Evolutionary conservation across 257 asterid species (phyloP).

Genomic region (Rhazya stricta): DNA sequence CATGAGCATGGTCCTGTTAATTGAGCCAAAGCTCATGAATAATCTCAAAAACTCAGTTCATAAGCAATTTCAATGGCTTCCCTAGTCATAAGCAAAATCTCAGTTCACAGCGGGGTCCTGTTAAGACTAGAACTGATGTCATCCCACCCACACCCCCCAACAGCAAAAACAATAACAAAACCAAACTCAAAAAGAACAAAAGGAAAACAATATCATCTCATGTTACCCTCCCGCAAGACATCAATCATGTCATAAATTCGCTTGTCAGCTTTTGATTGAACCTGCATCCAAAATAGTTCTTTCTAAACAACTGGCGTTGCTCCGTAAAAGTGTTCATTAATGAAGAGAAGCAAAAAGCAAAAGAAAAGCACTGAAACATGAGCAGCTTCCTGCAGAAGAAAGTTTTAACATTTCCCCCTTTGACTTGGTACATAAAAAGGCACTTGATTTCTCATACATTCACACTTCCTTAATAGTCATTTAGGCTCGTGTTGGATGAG

Average conservation of each 20-base stretch:
- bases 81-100: too few species aligned
- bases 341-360: background rate
- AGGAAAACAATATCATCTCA: constrained; percentile 40
- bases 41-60: too few species aligned
- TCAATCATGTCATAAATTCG: constrained; percentile 81
- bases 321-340: background rate
- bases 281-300: constrained; percentile 38
- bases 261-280: constrained; percentile 60
- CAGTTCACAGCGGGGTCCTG: too few species aligned
- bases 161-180: background rate
- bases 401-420: background rate
- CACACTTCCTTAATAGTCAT: too few species aligned
- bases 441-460: too few species aligned
- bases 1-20: too few species aligned
- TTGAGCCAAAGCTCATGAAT: too few species aligned
- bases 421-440: too few species aligned
- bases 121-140: too few species aligned
- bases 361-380: background rate
- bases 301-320: background rate
- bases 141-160: background rate
- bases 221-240: constrained; percentile 86
- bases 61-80: too few species aligned
- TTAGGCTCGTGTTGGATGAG: too few species aligned
- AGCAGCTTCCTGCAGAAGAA: background rate
- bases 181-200: background rate